phyloP scores from a whole-genome alignment of 192 early-diverging fungal species.

The Chytriomyces hyalinus region DNA sequence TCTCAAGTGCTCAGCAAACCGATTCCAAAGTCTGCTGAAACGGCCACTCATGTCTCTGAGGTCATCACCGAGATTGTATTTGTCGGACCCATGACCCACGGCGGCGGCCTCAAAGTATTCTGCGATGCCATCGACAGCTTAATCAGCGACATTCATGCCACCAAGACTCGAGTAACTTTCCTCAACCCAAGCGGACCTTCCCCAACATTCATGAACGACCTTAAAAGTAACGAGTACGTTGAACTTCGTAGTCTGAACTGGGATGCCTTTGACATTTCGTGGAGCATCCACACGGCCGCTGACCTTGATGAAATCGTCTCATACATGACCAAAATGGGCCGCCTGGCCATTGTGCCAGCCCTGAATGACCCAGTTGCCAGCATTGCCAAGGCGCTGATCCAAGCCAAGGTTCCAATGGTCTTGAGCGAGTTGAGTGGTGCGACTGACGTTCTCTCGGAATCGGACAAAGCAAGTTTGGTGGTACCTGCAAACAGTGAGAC shows the following conservation, averaged over 20 bases:
- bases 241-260: conserved; percentile 40
- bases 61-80: conserved; percentile 45
- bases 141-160: conserved; percentile 1
- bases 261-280: conserved; percentile 40
- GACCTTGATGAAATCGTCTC: conserved; percentile 21
- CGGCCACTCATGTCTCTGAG: not conserved
- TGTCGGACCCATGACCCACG: conserved; percentile 40
- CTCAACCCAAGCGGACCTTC: conserved; percentile 19
- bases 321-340: conserved; percentile 27
- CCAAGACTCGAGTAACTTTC: conserved; percentile 38
- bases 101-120: conserved; percentile 44
- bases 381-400: conserved; percentile 28
- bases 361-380: conserved; percentile 33
- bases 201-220: conserved; percentile 34
- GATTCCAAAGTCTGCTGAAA: conserved; percentile 14
- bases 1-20: conserved; percentile 28
- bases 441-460: conserved; percentile 31
- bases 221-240: conserved; percentile 46
- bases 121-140: conserved; percentile 48
- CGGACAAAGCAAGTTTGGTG: conserved; percentile 29
- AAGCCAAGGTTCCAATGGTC: conserved; percentile 37
- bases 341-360: conserved; percentile 40
- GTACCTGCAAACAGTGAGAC: not conserved
- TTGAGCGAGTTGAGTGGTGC: conserved; percentile 26
- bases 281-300: conserved; percentile 20